phyloP scores from a whole-genome alignment of 1,284 basidiomycete genomes.

The Ustilago vetiveriae region DNA sequence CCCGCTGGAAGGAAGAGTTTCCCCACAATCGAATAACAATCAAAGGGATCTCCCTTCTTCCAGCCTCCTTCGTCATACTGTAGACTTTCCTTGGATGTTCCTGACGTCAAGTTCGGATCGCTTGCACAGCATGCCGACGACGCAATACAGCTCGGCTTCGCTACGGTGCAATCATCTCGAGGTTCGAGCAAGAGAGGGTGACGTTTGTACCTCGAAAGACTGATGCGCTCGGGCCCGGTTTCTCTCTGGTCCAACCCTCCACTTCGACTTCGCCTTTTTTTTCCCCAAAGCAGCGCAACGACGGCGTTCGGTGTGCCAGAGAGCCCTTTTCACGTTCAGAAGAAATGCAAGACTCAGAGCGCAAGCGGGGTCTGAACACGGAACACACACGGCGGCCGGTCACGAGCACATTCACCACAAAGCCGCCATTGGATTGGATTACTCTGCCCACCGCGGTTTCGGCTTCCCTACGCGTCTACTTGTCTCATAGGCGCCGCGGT shows the following conservation, averaged over 20 bases:
- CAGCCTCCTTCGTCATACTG: background rate
- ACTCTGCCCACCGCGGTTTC: too few relatives aligned
- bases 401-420: too few relatives aligned
- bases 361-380: too few relatives aligned
- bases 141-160: background rate
- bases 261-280: background rate
- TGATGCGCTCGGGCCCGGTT: background rate
- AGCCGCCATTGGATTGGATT: too few relatives aligned
- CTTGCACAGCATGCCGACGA: too few relatives aligned
- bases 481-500: too few relatives aligned
- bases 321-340: slow-evolving; percentile 9
- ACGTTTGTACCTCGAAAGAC: background rate
- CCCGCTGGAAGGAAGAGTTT: slow-evolving; percentile 1
- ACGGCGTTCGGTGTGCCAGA: background rate
- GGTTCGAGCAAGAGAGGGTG: background rate
- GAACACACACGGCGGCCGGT: too few relatives aligned
- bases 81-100: background rate
- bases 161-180: background rate
- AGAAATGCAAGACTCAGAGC: too few relatives aligned
- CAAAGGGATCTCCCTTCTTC: background rate
- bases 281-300: background rate
- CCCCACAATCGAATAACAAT: background rate
- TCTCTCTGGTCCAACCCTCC: background rate
- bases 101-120: background rate
- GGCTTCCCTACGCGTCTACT: too few relatives aligned